A percentile compares a stretch with the other conserved stretches of the same genome.
These are phyloP conservation scores for Metschnikowia lochheadii DNA, from an alignment of 805 yeast genomes.

Conservation along the genomic window DNA sequence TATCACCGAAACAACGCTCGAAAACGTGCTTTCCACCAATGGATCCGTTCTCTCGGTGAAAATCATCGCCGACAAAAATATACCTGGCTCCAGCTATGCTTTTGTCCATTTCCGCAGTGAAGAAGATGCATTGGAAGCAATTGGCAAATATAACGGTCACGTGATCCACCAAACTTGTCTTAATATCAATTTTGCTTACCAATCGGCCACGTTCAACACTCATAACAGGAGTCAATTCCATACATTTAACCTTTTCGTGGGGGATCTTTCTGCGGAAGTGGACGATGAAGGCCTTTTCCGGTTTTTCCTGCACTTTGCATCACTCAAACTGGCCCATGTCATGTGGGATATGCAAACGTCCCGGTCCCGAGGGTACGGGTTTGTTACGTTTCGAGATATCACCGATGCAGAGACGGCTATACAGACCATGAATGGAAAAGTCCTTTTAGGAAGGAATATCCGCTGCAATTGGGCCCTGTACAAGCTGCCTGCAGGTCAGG, in stretches of 20 bases:
- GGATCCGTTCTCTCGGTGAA: slow-evolving; percentile 64
- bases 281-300: slow-evolving; percentile 66
- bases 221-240: slow-evolving; percentile 40
- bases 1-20: slow-evolving; percentile 59
- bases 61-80: slow-evolving; percentile 71
- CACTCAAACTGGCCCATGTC: slow-evolving; percentile 79
- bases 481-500: slow-evolving; percentile 35
- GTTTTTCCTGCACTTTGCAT: slow-evolving; percentile 53
- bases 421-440: slow-evolving; percentile 67
- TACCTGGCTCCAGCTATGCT: slow-evolving; percentile 72
- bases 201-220: slow-evolving; percentile 63
- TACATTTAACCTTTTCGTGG: slow-evolving; percentile 75
- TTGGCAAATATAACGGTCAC: slow-evolving; percentile 56
- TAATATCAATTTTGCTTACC: slow-evolving; percentile 78
- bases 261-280: slow-evolving; percentile 79
- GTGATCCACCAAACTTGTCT: slow-evolving; percentile 52
- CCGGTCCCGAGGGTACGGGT: slow-evolving; percentile 87
- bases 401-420: slow-evolving; percentile 73
- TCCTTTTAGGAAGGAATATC: slow-evolving; percentile 69
- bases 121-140: slow-evolving; percentile 58
- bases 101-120: slow-evolving; percentile 69
- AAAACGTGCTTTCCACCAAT: slow-evolving; percentile 57
- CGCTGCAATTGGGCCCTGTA: slow-evolving; percentile 89
- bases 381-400: slow-evolving; percentile 67
- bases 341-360: slow-evolving; percentile 98